These are phyloP conservation scores for Hibiscus syriacus DNA, from an alignment of 345 rosid species.

Conservation along the genomic window DNA sequence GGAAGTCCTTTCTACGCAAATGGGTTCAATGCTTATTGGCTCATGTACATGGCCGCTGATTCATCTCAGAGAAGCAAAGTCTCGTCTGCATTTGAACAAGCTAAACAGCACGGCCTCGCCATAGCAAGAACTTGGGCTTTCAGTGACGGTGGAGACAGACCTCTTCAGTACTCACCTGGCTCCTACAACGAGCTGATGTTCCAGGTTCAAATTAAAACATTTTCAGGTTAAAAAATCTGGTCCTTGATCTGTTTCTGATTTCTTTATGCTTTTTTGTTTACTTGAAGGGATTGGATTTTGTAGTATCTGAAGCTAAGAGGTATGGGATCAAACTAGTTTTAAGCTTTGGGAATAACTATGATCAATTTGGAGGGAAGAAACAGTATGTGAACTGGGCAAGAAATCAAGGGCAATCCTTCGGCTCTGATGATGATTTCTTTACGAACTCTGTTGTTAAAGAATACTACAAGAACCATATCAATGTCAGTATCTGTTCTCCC, in stretches of 20 bases:
- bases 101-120: constrained; percentile 49
- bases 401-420: neutral
- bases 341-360: constrained; percentile 36
- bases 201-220: constrained; percentile 30
- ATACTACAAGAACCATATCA: constrained; percentile 13
- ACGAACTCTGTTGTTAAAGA: neutral
- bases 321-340: neutral
- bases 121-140: constrained; percentile 61
- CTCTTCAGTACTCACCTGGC: constrained; percentile 25
- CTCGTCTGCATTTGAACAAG: constrained; percentile 41
- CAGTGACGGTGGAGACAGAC: constrained; percentile 42
- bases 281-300: neutral
- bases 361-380: constrained; percentile 10
- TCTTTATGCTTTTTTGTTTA: neutral
- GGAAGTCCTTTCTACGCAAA: constrained; percentile 56
- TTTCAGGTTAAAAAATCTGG: neutral
- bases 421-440: neutral
- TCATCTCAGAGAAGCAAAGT: constrained; percentile 37
- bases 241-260: neutral
- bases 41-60: constrained; percentile 45
- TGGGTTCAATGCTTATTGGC: constrained; percentile 68
- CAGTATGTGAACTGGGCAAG: neutral
- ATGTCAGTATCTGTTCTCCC: neutral
- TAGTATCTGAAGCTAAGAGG: neutral
- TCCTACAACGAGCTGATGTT: constrained; percentile 34